Evolutionary conservation across 2,329 filamentous ascomycete genomes (phyloP), one percentile per base, ranked within the genome.

Genomic region (Penicillium sp.): DNA sequence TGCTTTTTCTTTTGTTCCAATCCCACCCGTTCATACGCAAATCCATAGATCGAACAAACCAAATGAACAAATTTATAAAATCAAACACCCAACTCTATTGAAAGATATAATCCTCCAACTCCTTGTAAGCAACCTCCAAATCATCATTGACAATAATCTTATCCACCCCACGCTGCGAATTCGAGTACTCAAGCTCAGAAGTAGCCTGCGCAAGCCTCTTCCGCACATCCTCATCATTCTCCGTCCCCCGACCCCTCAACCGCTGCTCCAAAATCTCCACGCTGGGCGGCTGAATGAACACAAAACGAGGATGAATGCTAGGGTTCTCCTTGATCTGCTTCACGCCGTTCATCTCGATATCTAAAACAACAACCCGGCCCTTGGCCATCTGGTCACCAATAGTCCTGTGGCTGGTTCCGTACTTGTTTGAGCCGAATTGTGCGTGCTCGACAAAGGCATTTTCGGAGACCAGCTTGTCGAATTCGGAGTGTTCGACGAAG

Each of bases 281-380:
- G 4, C 84, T 89, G 0, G 93, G 93, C 13, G 93, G 93, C 35
- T 89, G 85, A 60, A 97, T 84, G 76, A 96, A 96, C 63, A 96
- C 77, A 77, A 91, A 96, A 54, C 90, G 86, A 8, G 91, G 90
- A 55, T 87, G 83, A 61, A 93, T 84, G 14, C 21, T 41, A 65
- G 82, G 82, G 49, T 88, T 90, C 60, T 84, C 83, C 75, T 92
- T 91, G 69, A 97, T 90, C 77, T 97, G 93, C 80, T 96, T 96
- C 57, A 97, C 92, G 59, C 93, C 93, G 84, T 96, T 92, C 91
- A 97, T 96, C 82, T 97, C 93, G 71, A 97, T 98, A 74, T 98
- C 93, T 65, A 97, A 79, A 48, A 97, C 86, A 60, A 93, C 93
- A 43, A 92, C 85, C 68, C 82, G 83, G 49, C 87, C 88, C 77